Conservation (phyloP, 371 early-diverging fungal species). For the Mucor irregularis region DNA sequence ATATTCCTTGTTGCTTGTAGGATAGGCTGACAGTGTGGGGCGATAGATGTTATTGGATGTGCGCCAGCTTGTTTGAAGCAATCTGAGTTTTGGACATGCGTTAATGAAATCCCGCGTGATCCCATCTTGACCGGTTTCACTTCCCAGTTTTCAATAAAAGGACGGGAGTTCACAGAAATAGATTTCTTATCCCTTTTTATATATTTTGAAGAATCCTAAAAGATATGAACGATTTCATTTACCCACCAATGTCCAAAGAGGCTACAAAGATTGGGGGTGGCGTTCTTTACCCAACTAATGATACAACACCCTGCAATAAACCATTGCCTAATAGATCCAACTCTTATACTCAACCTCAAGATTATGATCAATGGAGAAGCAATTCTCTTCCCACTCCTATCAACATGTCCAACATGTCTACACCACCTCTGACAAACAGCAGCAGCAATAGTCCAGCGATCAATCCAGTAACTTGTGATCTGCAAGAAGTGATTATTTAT, state of each 20-base stretch:
- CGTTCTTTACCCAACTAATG: conserved; percentile 7
- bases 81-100: background rate
- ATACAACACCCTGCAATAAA: conserved; percentile 1
- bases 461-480: conserved; percentile 38
- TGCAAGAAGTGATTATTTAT: conserved; percentile 55
- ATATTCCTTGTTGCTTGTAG: background rate
- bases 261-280: conserved; percentile 8
- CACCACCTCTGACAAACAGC: background rate
- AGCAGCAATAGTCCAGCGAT: conserved; percentile 5
- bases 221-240: conserved; percentile 21
- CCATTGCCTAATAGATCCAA: background rate
- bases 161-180: conserved; percentile 18
- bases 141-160: conserved; percentile 10
- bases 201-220: background rate
- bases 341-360: conserved; percentile 9
- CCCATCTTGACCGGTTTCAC: conserved; percentile 19
- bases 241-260: conserved; percentile 10
- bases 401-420: background rate
- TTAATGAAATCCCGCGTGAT: conserved; percentile 17
- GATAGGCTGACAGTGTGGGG: conserved; percentile 13
- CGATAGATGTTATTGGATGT: conserved; percentile 11
- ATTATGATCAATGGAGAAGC: conserved; percentile 11
- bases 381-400: conserved; percentile 7
- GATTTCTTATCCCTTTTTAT: conserved; percentile 7
- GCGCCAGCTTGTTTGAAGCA: background rate